These are phyloP conservation scores for Epichloe uncinata DNA, from an alignment of 2,329 filamentous ascomycete genomes.

Conservation along the genomic window DNA sequence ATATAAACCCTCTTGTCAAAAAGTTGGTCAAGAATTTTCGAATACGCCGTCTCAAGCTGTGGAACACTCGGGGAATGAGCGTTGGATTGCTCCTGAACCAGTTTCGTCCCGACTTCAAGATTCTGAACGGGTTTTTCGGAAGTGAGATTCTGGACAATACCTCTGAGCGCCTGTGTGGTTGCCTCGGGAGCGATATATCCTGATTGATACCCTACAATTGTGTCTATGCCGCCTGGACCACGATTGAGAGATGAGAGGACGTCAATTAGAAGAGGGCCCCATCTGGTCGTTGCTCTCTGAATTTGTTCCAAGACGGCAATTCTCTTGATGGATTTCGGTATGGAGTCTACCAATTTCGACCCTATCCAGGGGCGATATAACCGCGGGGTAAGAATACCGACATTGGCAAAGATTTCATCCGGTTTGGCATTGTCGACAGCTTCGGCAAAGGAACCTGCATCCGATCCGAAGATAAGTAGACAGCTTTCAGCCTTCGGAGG, in stretches of 20 bases:
- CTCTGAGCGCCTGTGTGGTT: constrained; percentile 66
- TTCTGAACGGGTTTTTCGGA: constrained; percentile 80
- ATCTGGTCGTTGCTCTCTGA: constrained; percentile 86
- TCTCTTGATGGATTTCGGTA: constrained; percentile 72
- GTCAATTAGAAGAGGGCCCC: constrained; percentile 87
- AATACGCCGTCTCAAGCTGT: constrained; percentile 81
- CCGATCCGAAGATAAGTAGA: constrained; percentile 86
- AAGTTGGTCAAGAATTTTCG: constrained; percentile 87
- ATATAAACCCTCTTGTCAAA: constrained; percentile 73
- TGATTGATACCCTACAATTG: constrained; percentile 76
- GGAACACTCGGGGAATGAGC: constrained; percentile 55
- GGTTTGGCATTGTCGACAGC: constrained; percentile 58
- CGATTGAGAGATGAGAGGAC: constrained; percentile 76
- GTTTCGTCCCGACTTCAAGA: constrained; percentile 60
- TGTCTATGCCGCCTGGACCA: constrained; percentile 51
- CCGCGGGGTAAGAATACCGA: constrained; percentile 75
- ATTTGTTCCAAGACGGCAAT: constrained; percentile 93
- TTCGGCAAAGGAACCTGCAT: constrained; percentile 61
- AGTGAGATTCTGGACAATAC: constrained; percentile 80
- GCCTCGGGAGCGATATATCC: constrained; percentile 68
- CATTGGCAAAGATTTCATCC: constrained; percentile 59
- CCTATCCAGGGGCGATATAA: constrained; percentile 92
- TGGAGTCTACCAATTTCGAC: constrained; percentile 58
- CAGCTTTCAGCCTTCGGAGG: constrained; percentile 69
- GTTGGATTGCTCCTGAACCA: constrained; percentile 31